Evolutionary conservation across 2,329 filamentous ascomycete species (phyloP).

Genomic region (Macrophomina pseudophaseolina): DNA sequence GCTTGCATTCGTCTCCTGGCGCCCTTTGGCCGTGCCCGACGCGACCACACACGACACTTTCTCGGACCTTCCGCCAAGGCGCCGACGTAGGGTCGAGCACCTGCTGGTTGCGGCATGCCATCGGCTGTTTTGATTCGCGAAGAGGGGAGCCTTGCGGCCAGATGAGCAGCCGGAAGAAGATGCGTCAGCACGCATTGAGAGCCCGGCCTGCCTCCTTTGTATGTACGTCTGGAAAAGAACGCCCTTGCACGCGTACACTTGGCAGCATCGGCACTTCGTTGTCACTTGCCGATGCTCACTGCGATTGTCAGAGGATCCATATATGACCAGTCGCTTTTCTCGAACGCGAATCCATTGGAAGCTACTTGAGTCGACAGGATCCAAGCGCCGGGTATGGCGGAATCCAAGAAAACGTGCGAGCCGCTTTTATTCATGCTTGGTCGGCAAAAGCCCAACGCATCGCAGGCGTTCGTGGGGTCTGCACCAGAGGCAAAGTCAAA

Average conservation of each 20-base stretch:
- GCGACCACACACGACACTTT: background rate
- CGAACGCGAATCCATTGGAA: background rate
- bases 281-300: background rate
- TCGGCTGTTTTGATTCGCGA: background rate
- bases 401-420: background rate
- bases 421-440: conserved; percentile 4
- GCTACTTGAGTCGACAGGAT: background rate
- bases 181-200: too few species aligned
- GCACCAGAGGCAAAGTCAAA: conserved; percentile 4
- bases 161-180: too few species aligned
- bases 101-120: background rate
- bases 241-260: too few species aligned
- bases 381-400: conserved; percentile 11
- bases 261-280: background rate
- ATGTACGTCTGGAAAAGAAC: too few species aligned
- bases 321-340: background rate
- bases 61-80: conserved; percentile 3
- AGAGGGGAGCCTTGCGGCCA: too few species aligned
- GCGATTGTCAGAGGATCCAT: background rate
- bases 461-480: background rate
- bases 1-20: background rate
- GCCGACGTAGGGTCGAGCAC: background rate
- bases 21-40: background rate
- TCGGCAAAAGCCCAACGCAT: background rate
- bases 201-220: too few species aligned